Evolutionary conservation across 257 asterid genomes (phyloP).

Genomic region (Leonotis leonurus): DNA sequence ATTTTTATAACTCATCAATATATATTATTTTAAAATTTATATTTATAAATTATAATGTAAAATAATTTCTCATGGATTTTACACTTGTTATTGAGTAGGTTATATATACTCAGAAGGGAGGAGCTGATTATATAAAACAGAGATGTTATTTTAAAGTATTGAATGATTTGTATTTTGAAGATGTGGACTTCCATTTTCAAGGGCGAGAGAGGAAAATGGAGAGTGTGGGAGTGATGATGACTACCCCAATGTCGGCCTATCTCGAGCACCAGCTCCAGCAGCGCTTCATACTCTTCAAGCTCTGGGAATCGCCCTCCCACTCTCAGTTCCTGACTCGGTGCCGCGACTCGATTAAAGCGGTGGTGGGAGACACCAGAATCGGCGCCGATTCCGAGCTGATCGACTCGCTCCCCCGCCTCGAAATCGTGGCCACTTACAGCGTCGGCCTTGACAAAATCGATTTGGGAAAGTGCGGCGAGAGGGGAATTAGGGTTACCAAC

Average conservation of each 20-base stretch:
- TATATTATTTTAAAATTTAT: too few relatives aligned
- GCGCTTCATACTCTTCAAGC: slow-evolving; percentile 55
- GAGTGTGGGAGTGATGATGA: slow-evolving; percentile 46
- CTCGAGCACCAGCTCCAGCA: slow-evolving; percentile 52
- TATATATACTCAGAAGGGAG: too few relatives aligned
- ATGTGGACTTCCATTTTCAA: not conserved
- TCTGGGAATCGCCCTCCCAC: slow-evolving; percentile 38
- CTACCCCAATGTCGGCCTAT: slow-evolving; percentile 48
- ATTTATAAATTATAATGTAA: too few relatives aligned
- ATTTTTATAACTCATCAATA: too few relatives aligned
- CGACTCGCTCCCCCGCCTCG: slow-evolving; percentile 51
- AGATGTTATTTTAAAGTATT: too few relatives aligned
- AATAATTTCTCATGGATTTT: too few relatives aligned
- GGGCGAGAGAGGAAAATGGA: slow-evolving; percentile 47
- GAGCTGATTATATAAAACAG: too few relatives aligned
- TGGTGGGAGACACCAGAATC: slow-evolving; percentile 40
- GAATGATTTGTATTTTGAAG: not conserved
- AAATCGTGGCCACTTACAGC: slow-evolving; percentile 61
- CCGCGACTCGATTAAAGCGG: slow-evolving; percentile 43
- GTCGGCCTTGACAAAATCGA: slow-evolving; percentile 78
- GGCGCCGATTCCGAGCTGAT: slow-evolving; percentile 64
- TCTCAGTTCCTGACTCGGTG: slow-evolving; percentile 26
- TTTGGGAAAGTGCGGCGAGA: slow-evolving; percentile 48
- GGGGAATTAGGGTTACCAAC: slow-evolving; percentile 66
- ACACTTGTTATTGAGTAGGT: too few relatives aligned